phyloP scores from a whole-genome alignment of 2,329 filamentous ascomycete species.

The Hymenoscyphus infarciens region DNA sequence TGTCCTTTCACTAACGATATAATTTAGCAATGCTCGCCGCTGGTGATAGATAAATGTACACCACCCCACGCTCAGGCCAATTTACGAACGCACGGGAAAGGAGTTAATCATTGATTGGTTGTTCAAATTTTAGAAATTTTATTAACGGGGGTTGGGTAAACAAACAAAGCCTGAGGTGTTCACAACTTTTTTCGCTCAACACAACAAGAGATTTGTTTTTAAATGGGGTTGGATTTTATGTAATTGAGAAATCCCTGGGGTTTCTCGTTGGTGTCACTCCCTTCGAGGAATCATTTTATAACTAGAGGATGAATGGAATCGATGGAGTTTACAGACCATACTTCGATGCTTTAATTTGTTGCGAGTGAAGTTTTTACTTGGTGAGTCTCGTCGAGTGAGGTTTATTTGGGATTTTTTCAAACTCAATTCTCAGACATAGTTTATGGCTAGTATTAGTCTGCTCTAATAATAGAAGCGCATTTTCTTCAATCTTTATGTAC shows the following conservation, averaged over 20 bases:
- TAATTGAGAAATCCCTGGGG: background rate
- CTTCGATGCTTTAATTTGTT: no score
- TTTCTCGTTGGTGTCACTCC: background rate
- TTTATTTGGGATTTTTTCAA: no score
- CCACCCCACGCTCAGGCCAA: background rate
- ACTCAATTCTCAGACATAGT: no score
- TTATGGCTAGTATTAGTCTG: no score
- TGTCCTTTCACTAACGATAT: background rate
- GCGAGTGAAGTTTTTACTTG: no score
- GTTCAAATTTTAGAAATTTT: background rate
- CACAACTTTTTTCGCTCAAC: background rate
- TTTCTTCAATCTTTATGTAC: no score
- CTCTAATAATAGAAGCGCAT: no score
- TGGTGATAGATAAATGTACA: background rate
- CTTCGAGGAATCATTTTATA: slow-evolving; percentile 7
- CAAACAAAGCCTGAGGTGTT: background rate
- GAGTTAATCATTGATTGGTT: background rate
- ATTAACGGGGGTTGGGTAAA: background rate
- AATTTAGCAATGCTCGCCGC: slow-evolving; percentile 4
- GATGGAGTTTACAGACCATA: slow-evolving; percentile 19
- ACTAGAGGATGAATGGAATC: slow-evolving; percentile 5
- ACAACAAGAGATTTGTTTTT: background rate
- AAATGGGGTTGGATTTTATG: background rate
- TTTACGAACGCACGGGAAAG: background rate
- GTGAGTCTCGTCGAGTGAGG: no score